phyloP scores from a whole-genome alignment of 768 basidiomycete species.

The Naematelia encephala region DNA sequence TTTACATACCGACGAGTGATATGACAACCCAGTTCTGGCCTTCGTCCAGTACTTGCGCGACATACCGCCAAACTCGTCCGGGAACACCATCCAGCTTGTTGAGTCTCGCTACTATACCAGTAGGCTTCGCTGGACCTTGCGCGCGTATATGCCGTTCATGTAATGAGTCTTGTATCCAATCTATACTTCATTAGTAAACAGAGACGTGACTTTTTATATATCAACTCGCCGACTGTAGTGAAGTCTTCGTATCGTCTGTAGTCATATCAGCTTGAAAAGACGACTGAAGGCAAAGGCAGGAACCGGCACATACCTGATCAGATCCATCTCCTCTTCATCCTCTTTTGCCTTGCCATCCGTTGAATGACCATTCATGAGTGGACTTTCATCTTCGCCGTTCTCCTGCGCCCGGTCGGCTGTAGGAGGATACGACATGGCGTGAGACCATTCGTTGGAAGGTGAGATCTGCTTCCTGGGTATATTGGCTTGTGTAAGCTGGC shows the following conservation, averaged over 20 bases:
- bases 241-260: constrained; percentile 89
- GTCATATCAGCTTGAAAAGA: background rate
- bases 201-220: constrained; percentile 4
- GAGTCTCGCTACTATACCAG: constrained; percentile 51
- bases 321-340: constrained; percentile 31
- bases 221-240: constrained; percentile 74
- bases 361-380: constrained; percentile 26
- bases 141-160: constrained; percentile 75
- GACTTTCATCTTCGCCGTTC: constrained; percentile 13
- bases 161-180: constrained; percentile 96
- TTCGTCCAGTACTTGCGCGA: constrained; percentile 61
- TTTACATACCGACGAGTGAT: constrained; percentile 73
- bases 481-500: no score
- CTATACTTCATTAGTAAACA: constrained; percentile 53
- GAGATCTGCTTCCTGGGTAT: background rate
- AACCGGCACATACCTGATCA: constrained; percentile 29
- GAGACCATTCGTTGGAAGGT: background rate
- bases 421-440: constrained; percentile 35
- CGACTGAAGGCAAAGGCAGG: no score
- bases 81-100: constrained; percentile 36
- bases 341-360: constrained; percentile 8
- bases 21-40: constrained; percentile 92
- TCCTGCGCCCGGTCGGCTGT: constrained; percentile 5
- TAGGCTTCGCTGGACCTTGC: constrained; percentile 41
- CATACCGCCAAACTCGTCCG: constrained; percentile 59